A percentile compares a stretch with the other conserved stretches of the same genome.
Conservation (phyloP, 257 asterid species). For the Verbascum thapsus region DNA sequence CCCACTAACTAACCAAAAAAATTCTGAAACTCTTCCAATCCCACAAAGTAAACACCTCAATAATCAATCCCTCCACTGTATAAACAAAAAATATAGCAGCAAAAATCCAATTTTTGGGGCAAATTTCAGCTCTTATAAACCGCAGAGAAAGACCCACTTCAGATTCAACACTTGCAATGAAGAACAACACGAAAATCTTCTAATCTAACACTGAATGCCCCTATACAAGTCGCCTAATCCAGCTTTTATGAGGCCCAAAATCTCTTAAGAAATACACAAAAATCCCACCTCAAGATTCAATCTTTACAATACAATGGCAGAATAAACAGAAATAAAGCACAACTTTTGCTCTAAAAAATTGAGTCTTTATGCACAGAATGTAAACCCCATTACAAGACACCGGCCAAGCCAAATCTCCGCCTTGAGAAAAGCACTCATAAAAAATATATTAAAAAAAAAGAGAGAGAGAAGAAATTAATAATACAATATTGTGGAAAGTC, state of each 20-base stretch:
- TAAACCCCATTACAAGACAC: constrained; percentile 48
- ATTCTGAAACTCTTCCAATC: constrained; percentile 35
- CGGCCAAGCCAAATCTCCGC: constrained; percentile 34
- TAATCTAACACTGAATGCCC: constrained; percentile 29
- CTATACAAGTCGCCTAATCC: constrained; percentile 24
- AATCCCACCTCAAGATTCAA: constrained; percentile 47
- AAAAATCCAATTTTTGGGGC: background rate
- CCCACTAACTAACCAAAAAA: constrained; percentile 26
- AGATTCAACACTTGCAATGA: background rate
- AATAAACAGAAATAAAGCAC: constrained; percentile 30
- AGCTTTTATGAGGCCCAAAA: constrained; percentile 1
- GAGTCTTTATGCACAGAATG: constrained; percentile 38
- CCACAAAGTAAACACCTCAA: too few species aligned
- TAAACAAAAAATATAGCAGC: constrained; percentile 22
- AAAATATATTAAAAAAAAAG: background rate
- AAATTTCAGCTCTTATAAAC: background rate
- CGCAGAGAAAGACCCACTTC: background rate
- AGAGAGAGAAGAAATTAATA: constrained; percentile 17
- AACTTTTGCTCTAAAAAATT: constrained; percentile 40
- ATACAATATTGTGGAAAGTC: constrained; percentile 39
- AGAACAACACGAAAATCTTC: constrained; percentile 8
- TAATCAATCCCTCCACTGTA: constrained; percentile 17
- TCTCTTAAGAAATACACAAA: constrained; percentile 20
- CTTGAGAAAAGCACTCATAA: constrained; percentile 40
- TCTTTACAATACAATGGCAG: constrained; percentile 35